Base-by-base conservation (phyloP, 305 asterid genomes). In the Plantago lanceolata region DNA sequence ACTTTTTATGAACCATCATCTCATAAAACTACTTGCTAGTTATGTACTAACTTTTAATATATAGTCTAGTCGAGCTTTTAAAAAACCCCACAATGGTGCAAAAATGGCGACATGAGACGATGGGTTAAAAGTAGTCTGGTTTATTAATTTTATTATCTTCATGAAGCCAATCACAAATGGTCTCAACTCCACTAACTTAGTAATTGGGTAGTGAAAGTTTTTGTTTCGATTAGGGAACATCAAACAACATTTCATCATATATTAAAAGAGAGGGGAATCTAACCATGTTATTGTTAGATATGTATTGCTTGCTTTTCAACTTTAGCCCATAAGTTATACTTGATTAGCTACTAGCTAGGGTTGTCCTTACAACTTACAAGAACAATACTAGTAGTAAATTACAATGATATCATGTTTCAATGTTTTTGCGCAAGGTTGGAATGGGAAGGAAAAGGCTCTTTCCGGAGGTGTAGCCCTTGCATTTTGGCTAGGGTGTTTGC, bases 91-190 rank as follows among this genome's bases (percentile, higher is more conserved):
- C 71, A 1, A 29, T 85, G 24, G 55, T 63, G 71, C 72, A 43
- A 11, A 71, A 73, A 29, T 64, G 76, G 75, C 57, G 82, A 85
- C 95, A 85, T 26, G 84, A 85, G 76, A 70, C 73, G 88, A 85
- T 81, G 88, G 88, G 78, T 80, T 64, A 78, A 87, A 87, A 80
- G 90, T n/a, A n/a, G 80, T 72, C 28, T 19, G 40, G 69, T 73
- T 67, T 59, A 73, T 51, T 16, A 19, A n/a, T 20, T 19, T 44
- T 58, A 31, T 44, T 58, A 31, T 75, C 83, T 65, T 67, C 72
- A 68, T 55, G 67, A 63, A 60, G 66, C 89, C 82, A 75, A 83
- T 79, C 87, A 78, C 73, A 49, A 43, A 65, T 76, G 61, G 57
- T 57, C 64, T 59, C 0, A 61, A 57, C n/a, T 48, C 48, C 63